Conservation (phyloP, 192 early-diverging fungal genomes). For the Entomortierella beljakovae region DNA sequence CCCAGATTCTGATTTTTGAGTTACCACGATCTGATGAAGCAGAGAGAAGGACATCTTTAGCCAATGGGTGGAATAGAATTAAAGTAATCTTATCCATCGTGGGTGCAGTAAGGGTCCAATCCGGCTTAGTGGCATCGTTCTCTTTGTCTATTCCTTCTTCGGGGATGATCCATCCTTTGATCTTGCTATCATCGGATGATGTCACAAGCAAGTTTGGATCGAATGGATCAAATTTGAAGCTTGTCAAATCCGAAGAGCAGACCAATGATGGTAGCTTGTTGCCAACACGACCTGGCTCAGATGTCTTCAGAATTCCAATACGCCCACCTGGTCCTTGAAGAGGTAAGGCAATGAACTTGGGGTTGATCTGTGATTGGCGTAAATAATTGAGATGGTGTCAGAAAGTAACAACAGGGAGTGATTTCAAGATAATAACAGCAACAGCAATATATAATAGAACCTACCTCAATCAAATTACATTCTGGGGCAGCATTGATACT, state of each 20-base stretch:
- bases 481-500: conserved; percentile 66
- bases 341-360: conserved; percentile 76
- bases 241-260: conserved; percentile 69
- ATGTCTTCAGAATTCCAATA: conserved; percentile 73
- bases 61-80: conserved; percentile 68
- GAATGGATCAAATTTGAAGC: conserved; percentile 84
- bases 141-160: conserved; percentile 68
- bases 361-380: conserved; percentile 55
- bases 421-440: no score
- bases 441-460: not conserved
- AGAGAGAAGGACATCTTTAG: conserved; percentile 68
- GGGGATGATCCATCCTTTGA: conserved; percentile 66
- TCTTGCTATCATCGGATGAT: conserved; percentile 74
- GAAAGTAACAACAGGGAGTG: not conserved
- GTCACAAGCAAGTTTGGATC: conserved; percentile 66
- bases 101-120: conserved; percentile 37
- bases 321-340: conserved; percentile 84
- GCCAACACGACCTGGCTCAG: conserved; percentile 78
- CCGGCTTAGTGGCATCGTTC: conserved; percentile 33
- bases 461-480: conserved; percentile 69
- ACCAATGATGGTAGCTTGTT: conserved; percentile 67
- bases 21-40: conserved; percentile 67
- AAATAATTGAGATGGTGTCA: not conserved
- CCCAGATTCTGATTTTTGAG: conserved; percentile 67
- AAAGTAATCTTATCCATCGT: conserved; percentile 64